Base-by-base conservation (phyloP, 306 rosid species). In the Phaseolus lunatus region DNA sequence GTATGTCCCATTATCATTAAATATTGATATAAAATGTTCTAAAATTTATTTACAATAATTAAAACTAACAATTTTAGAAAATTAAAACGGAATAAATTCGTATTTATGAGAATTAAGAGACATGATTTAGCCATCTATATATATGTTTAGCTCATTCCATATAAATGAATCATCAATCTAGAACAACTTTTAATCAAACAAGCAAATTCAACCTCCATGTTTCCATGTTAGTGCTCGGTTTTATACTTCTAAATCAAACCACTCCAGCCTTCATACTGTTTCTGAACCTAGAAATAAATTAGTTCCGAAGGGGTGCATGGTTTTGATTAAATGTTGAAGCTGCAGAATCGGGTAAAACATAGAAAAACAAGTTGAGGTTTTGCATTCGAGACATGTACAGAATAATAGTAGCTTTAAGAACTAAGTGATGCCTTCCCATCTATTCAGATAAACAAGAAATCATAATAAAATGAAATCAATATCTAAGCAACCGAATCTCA, bases 401-500 rank as follows among this genome's bases (percentile, higher is more conserved):
- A 86, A 81, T 43, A 82, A 70, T 73, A 80, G 75, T 56, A 84
- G 56, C 73, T 67, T 84, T 79, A 79, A 74, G 72, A 67, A 72
- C 82, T 70, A 84, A 58, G 77, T 57, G 79, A 79, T 79, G 71
- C 75, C 68, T 48, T 37, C 49, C 58, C 81, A 82, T 70, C 69
- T 86, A 73, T 77, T 70, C 83, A 79, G 81, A 82, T 82, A 82
- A 83, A 89, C 74, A 62, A 65, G 78, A 47, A 68, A 76, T 83
- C 12, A 39, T 39, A 80, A 78, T 62, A 59, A 69, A 72, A 59
- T 73, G 31, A 82, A 87, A 77, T 79, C 84, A 79, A 78, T 75
- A 75, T 80, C 88, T 86, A 77, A 75, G 65, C 79, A 72, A 86
- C 92, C 85, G 77, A 83, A 78, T 81, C 81, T 80, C 80, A 70